Evolutionary conservation across 1,284 basidiomycete genomes (phyloP).

Genomic region (Moesziomyces globuligerus): DNA sequence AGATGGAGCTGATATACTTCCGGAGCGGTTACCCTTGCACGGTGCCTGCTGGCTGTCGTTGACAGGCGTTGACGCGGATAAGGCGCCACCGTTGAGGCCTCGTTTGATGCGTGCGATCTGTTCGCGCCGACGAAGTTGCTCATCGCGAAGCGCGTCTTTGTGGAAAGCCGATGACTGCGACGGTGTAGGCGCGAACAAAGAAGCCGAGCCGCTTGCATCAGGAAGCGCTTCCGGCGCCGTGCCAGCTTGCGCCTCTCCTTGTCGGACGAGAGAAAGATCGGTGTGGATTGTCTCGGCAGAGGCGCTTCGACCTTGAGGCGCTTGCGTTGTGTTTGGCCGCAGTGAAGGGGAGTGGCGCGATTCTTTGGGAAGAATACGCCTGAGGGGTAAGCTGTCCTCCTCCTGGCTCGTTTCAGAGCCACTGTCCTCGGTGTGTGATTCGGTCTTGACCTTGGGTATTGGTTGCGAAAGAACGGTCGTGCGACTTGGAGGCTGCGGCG

Average conservation of each 20-base stretch:
- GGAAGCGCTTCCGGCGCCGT: not conserved
- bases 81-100: not conserved
- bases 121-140: conserved; percentile 25
- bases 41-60: not conserved
- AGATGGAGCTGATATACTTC: not conserved
- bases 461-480: not conserved
- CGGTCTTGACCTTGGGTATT: not conserved
- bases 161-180: conserved; percentile 10
- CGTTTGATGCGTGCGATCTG: conserved; percentile 30
- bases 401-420: conserved; percentile 13
- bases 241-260: too few relatives aligned
- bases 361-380: not conserved
- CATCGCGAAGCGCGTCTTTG: conserved; percentile 5
- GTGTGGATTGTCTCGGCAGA: not conserved
- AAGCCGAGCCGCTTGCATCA: conserved; percentile 1
- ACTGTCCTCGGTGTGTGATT: not conserved
- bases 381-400: conserved; percentile 12
- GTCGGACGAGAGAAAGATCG: not conserved
- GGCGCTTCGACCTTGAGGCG: too few relatives aligned
- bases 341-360: not conserved
- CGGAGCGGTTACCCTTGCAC: too few relatives aligned
- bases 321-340: not conserved
- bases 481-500: too few relatives aligned
- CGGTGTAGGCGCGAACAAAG: not conserved
- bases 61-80: not conserved